Evolutionary conservation across 495 filamentous ascomycete species (phyloP).

Genomic region (Aspergillus sparsus): DNA sequence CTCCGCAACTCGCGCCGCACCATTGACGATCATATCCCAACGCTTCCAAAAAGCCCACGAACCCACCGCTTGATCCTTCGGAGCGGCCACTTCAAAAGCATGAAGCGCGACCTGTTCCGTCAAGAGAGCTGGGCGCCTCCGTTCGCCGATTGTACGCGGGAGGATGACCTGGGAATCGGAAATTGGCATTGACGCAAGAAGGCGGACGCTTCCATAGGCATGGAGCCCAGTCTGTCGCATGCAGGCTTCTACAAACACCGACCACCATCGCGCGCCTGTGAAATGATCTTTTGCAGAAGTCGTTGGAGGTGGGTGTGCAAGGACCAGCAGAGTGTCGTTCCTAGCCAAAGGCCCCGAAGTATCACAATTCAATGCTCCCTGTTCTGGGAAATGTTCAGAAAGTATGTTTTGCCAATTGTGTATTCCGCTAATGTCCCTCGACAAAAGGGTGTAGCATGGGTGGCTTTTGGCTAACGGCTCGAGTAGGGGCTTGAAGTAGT

Average conservation of each 20-base stretch:
- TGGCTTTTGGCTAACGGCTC: slow-evolving; percentile 60
- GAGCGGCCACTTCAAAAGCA: slow-evolving; percentile 48
- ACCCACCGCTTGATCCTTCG: slow-evolving; percentile 13
- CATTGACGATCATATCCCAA: slow-evolving; percentile 31
- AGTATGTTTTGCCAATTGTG: slow-evolving; percentile 52
- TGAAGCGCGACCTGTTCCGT: slow-evolving; percentile 56
- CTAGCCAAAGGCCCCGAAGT: slow-evolving; percentile 35
- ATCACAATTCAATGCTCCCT: slow-evolving; percentile 24
- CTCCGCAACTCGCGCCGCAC: slow-evolving; percentile 39
- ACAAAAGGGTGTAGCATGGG: slow-evolving; percentile 54
- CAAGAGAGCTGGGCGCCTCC: slow-evolving; percentile 54
- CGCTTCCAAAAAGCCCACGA: slow-evolving; percentile 29
- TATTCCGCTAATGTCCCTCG: slow-evolving; percentile 46
- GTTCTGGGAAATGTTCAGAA: slow-evolving; percentile 42
- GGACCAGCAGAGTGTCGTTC: slow-evolving; percentile 68
- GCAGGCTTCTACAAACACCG: slow-evolving; percentile 33
- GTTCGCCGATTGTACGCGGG: slow-evolving; percentile 54
- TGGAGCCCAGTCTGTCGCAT: slow-evolving; percentile 33
- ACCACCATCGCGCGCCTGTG: slow-evolving; percentile 40
- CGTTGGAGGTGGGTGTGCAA: slow-evolving; percentile 53
- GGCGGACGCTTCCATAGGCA: slow-evolving; percentile 60
- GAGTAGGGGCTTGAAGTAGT: slow-evolving; percentile 58
- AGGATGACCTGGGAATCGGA: slow-evolving; percentile 49
- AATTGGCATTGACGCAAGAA: slow-evolving; percentile 62
- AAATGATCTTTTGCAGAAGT: slow-evolving; percentile 39